Evolutionary conservation across 2,329 filamentous ascomycete species (phyloP), one percentile per base, ranked within the genome.

Genomic region (Colletotrichum spaethianum): DNA sequence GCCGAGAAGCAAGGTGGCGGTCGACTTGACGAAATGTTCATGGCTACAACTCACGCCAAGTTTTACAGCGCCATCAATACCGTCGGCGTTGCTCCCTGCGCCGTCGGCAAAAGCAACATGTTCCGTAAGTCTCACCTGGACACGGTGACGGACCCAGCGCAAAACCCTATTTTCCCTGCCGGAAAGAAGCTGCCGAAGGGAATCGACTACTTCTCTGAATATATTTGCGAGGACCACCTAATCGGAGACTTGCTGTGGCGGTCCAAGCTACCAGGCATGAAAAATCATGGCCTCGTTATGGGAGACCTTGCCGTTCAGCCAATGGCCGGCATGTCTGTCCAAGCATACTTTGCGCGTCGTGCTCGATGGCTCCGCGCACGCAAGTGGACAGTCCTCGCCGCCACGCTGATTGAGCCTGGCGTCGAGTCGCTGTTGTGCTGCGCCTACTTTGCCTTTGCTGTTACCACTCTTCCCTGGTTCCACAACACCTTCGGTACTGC

Each of bases 21-120:
- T 7, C 89, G 95, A 0, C 87, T 99, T 0, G 96, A 99, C 80
- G 96, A 99, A 80, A 91, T 96, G 82, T 99, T 98, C 84, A 93
- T 99, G 88, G 92, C 94, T 0, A 96, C 95, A 0, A 91, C 94
- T 0, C 96, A 99, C 81, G 94, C 95, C 76, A 99, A 99, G 80
- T 98, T 99, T 86, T 99, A 99, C 84, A 93, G 93, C 11, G 96
- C 96, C 73, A 99, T 99, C 87, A 98, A 98, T 82, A 94, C 94
- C 0, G 94, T 98, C 20, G 89, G 93, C 4, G 84, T 98, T 63
- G 96, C 96, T 0, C 96, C 97, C 11, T 99, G 96, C 82, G 93
- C 97, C 70, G 93, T 98, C 28, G 96, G 96, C 62, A 99, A 99
- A 84, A 97, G 94, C 78, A 98, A 97, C 84, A 98, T 99, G 95